These are phyloP conservation scores for Phaffia tasmanica DNA, from an alignment of 768 basidiomycete species.

Conservation along the genomic window DNA sequence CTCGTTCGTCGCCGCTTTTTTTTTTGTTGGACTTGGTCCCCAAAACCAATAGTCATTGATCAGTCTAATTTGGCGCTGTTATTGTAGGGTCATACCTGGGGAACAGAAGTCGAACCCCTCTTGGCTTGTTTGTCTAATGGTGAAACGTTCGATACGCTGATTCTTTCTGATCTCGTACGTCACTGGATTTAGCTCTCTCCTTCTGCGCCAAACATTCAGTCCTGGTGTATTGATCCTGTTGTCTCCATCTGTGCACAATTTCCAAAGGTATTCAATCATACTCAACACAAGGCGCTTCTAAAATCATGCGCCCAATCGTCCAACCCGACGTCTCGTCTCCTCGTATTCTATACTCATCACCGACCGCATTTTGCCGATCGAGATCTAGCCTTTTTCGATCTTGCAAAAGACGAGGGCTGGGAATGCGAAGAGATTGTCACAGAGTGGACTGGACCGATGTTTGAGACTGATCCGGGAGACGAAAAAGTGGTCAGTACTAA, in stretches of 20 bases:
- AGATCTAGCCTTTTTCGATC: conserved; percentile 70
- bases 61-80: not conserved
- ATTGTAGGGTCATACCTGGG: conserved; percentile 36
- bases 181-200: too few relatives aligned
- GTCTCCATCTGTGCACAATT: conserved; percentile 25
- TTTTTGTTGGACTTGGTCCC: not conserved
- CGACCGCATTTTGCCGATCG: conserved; percentile 68
- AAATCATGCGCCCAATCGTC: conserved; percentile 16
- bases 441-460: conserved; percentile 59
- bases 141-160: conserved; percentile 57
- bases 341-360: conserved; percentile 85
- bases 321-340: conserved; percentile 42
- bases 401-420: conserved; percentile 59
- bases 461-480: conserved; percentile 54
- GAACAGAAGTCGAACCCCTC: conserved; percentile 29
- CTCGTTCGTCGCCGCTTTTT: conserved; percentile 31
- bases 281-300: conserved; percentile 22
- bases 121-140: conserved; percentile 20
- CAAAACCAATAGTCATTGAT: not conserved
- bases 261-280: conserved; percentile 22
- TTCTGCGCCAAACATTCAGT: too few relatives aligned
- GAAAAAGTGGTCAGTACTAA: conserved; percentile 3
- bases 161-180: conserved; percentile 75
- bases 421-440: conserved; percentile 56
- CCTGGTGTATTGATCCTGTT: not conserved